Base-by-base conservation (phyloP, 768 basidiomycete genomes). In the Leccinum barrowsii region DNA sequence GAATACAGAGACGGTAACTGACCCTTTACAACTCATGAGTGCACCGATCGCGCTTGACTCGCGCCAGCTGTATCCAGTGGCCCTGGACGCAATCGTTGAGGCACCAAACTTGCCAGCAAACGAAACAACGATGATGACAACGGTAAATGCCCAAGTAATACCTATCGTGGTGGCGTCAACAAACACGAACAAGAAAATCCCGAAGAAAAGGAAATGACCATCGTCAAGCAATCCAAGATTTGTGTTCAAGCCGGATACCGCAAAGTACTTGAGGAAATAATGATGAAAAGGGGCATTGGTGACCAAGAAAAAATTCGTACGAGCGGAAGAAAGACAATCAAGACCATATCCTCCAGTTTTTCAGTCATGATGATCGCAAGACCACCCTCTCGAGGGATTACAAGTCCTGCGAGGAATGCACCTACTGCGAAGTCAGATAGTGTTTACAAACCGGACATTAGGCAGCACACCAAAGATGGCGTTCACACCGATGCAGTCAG, bases 11-110 rank as follows among this genome's bases (percentile, higher is more conserved):
- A 11, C 5, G 32, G 4, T 0, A 13, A 52, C 78, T 35, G 15
- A 89, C 89, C 93, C 94, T 80, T 98, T 95, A 70, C 94, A 96
- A 67, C 87, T 90, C 95, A 99, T 98, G 53, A 98, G 71, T 13
- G 89, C 86, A 0, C 97, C 97, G 50, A 98, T 87, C 0, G 94
- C 85, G 35, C 84, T 79, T 0, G 88, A 75, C 68, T 98, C 96
- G 35, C 96, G 79, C 84, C 84, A 88, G 6, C 74, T 80, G 73
- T 92, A 97, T 0, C 87, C 86, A 8, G 85, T 63, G 32, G 80
- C 76, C 47, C 77, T 76, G 0, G 94, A 90, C 1, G 89, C 87
- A 4, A 86, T 56, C 0, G 83, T 79, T 65, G 94, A 96, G 4
- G 92, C 94, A 4, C 87, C 80, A 67, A 98, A 97, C 75, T 99